Conservation (phyloP, 192 early-diverging fungal genomes). For the Fimicolochytrium jonesii region DNA sequence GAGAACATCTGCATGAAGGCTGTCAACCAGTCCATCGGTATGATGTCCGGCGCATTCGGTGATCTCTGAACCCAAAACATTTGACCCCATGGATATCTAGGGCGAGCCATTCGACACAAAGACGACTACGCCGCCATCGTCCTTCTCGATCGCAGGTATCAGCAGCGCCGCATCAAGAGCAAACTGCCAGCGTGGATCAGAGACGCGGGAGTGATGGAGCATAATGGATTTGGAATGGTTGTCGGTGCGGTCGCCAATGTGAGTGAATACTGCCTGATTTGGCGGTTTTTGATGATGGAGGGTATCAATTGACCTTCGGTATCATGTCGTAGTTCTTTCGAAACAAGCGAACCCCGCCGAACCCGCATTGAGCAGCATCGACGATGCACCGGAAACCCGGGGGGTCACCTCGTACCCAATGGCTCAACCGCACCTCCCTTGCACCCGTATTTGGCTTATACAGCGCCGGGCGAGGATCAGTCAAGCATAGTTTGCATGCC, state of each 20-base stretch:
- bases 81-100: slow-evolving; percentile 39
- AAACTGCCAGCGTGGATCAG: slow-evolving; percentile 78
- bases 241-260: slow-evolving; percentile 20
- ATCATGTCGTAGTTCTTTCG: too few species aligned
- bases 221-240: slow-evolving; percentile 20
- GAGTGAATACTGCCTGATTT: too few species aligned
- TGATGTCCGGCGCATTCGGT: not conserved
- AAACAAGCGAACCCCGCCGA: too few species aligned
- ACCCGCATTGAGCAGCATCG: too few species aligned
- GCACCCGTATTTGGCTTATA: too few species aligned
- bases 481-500: too few species aligned
- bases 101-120: slow-evolving; percentile 87
- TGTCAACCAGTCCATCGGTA: slow-evolving; percentile 83
- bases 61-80: not conserved
- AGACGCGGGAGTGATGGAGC: slow-evolving; percentile 30
- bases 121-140: slow-evolving; percentile 83
- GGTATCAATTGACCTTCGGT: too few species aligned
- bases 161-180: slow-evolving; percentile 38
- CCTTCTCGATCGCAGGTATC: slow-evolving; percentile 73
- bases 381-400: too few species aligned
- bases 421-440: too few species aligned
- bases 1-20: slow-evolving; percentile 91
- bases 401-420: too few species aligned
- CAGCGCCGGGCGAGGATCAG: too few species aligned
- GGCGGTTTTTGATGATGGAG: too few species aligned